Base-by-base conservation (phyloP, 345 rosid species). In the Abelmoschus esculentus region DNA sequence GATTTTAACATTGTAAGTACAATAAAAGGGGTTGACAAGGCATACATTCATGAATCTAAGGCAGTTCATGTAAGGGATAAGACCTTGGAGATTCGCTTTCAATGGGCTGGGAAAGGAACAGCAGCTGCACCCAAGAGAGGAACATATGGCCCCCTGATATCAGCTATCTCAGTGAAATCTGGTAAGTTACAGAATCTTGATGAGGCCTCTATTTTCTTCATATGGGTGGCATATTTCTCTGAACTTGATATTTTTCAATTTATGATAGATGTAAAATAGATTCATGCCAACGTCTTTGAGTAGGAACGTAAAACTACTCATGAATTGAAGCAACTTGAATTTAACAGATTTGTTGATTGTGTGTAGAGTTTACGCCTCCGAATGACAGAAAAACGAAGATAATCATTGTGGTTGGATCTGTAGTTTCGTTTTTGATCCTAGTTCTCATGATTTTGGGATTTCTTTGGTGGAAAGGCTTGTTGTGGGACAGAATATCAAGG, bases 81-180 rank as follows among this genome's bases (percentile, higher is more conserved):
- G 57, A 78, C 70, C 9, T 28, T 84, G 29, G 80, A 76, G 61
- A 76, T 84, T n/a, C 87, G 78, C 26, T 81, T 84, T 54, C 19
- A 70, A 34, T 84, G 78, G 78, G 77, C 82, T 3, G 84, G 87
- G 15, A 82, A 73, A 66, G 87, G 87, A 50, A 82, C 87, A 22
- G 66, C 85, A 0, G 12, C 19, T 54, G 72, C 77, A 13, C 87
- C 87, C 1, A 11, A 0, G 0, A 71, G 85, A 11, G 84, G 82
- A 70, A 53, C 60, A 11, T 82, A 80, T 72, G 87, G 87, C 26
- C 81, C 84, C 26, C 55, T 84, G 44, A 82, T 84, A 58, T 82
- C 88, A 2, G 86, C 86, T 32, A 79, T 85, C 42, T 80, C 83
- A 17, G 75, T 80, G 66, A 72, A 58, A 11, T 67, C 71, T 13